Percentiles rank a stretch among this genome's conserved stretches.
These are phyloP conservation scores for Cetraspora pellucida DNA, from an alignment of 192 early-diverging fungal species.

Conservation along the genomic window DNA sequence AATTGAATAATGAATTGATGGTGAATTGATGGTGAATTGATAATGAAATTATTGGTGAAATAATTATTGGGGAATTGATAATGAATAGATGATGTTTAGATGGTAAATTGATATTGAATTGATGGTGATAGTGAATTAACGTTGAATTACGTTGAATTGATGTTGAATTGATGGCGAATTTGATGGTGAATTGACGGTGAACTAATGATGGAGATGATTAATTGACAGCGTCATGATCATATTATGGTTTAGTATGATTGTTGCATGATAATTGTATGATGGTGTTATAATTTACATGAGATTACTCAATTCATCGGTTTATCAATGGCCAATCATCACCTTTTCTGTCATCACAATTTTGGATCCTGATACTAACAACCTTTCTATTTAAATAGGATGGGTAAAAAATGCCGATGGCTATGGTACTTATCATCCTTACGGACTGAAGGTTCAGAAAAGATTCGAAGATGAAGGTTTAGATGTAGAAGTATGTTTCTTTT, in stretches of 20 bases:
- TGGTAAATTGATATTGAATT: background rate
- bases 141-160: no score
- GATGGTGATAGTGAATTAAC: background rate
- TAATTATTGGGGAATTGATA: no score
- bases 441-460: constrained; percentile 24
- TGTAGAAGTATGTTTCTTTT: constrained; percentile 20
- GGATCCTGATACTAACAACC: background rate
- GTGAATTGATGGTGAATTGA: background rate
- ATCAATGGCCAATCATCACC: background rate
- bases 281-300: background rate
- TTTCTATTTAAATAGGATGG: constrained; percentile 2
- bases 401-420: constrained; percentile 21
- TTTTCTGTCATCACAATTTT: background rate
- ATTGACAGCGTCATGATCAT: background rate
- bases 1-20: no score
- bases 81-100: no score
- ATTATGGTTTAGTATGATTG: no score
- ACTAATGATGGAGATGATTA: background rate
- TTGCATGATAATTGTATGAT: constrained; percentile 1
- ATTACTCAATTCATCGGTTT: background rate
- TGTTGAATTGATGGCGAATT: no score
- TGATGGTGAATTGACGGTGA: no score
- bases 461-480: constrained; percentile 35
- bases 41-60: background rate
- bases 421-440: constrained; percentile 31